Conservation (phyloP, 2,329 filamentous ascomycete genomes). For the Botrytis squamosa region DNA sequence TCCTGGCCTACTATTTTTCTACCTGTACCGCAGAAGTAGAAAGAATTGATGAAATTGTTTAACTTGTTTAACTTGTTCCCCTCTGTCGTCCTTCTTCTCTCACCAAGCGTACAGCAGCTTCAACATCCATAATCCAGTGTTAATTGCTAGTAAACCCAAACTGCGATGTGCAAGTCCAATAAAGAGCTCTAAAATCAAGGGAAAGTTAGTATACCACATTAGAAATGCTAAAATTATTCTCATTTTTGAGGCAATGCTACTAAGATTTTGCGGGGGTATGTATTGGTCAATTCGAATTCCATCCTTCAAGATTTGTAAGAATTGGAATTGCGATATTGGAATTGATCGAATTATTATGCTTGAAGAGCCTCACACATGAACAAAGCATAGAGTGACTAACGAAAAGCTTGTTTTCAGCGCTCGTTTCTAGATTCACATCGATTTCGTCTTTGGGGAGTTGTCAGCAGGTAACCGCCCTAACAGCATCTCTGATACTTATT, state of each 20-base stretch:
- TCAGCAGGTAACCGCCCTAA: rapidly evolving
- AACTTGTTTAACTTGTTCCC: not conserved
- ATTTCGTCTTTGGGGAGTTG: not conserved
- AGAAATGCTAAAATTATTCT: not conserved
- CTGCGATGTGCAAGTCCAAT: not conserved
- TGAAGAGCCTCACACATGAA: not conserved
- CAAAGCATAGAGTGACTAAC: not conserved
- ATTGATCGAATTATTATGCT: not conserved
- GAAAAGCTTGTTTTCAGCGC: not conserved
- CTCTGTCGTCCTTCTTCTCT: not conserved
- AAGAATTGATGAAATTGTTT: not conserved
- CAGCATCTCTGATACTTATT: not conserved
- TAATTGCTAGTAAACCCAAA: not conserved
- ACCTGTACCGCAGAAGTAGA: not conserved
- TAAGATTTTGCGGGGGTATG: not conserved
- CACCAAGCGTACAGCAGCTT: not conserved
- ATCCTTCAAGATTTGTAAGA: not conserved
- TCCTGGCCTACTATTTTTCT: not conserved
- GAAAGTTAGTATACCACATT: too few relatives aligned
- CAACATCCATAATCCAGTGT: not conserved
- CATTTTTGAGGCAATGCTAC: not conserved
- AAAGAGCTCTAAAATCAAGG: too few relatives aligned
- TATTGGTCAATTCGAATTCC: not conserved
- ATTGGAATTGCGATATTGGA: not conserved
- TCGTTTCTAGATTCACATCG: not conserved